Evolutionary conservation across 1,284 basidiomycete genomes (phyloP).

Genomic region (Trametes sp.): DNA sequence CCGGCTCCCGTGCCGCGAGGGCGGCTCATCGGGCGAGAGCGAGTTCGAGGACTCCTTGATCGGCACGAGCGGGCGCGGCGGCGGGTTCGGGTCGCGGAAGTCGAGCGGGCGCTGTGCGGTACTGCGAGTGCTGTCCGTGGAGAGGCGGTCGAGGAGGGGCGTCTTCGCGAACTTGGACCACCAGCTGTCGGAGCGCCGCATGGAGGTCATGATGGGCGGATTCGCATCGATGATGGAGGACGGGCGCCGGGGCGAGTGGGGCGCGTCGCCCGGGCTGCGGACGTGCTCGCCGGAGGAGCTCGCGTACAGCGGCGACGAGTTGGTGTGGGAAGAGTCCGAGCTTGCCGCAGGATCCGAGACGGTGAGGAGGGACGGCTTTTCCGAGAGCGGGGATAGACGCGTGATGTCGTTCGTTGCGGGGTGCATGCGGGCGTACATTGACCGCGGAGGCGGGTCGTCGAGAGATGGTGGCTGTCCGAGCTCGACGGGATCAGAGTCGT

Average conservation of each 20-base stretch:
- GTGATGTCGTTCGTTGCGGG: constrained; percentile 39
- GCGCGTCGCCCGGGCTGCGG: constrained; percentile 39
- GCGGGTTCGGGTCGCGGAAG: constrained; percentile 77
- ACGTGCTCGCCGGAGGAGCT: constrained; percentile 30
- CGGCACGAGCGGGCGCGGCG: constrained; percentile 58
- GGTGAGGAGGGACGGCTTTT: constrained; percentile 38
- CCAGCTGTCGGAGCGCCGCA: constrained; percentile 54
- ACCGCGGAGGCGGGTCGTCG: constrained; percentile 39
- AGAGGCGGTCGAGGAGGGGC: constrained; percentile 49
- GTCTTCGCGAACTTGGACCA: constrained; percentile 54
- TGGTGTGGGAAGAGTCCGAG: constrained; percentile 34
- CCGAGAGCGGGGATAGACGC: constrained; percentile 41
- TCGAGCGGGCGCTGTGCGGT: constrained; percentile 47
- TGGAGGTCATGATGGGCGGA: constrained; percentile 40
- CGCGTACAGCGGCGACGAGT: constrained; percentile 11
- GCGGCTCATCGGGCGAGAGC: constrained; percentile 18
- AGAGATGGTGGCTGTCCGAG: constrained; percentile 31
- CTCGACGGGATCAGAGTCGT: constrained; percentile 38
- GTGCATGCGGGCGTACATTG: constrained; percentile 37
- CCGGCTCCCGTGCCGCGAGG: constrained; percentile 20
- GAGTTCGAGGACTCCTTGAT: constrained; percentile 59
- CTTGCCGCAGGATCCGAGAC: constrained; percentile 31
- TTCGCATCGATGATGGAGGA: constrained; percentile 51
- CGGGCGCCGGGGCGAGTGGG: constrained; percentile 41
- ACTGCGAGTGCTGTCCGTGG: constrained; percentile 36